These are phyloP conservation scores for Cenchrus fungigraminus DNA, from an alignment of 176 grass and related monocot genomes.

Conservation along the genomic window DNA sequence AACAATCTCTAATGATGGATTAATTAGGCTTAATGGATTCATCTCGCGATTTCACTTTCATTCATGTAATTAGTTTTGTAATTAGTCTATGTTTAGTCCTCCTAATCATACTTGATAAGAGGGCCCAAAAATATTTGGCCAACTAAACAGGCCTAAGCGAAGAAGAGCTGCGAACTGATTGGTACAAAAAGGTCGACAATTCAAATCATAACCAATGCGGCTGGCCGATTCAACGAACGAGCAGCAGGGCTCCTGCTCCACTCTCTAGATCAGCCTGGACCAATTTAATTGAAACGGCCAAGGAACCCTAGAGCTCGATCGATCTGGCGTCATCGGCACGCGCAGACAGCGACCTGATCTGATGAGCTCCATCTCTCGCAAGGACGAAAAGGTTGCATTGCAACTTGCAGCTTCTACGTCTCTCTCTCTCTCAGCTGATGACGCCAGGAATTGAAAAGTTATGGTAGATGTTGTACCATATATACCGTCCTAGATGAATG, in stretches of 20 bases:
- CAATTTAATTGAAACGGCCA: not conserved
- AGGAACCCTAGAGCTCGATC: not conserved
- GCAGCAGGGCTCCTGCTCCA: not conserved
- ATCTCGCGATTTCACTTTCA: too few species aligned
- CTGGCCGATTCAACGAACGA: conserved; percentile 14
- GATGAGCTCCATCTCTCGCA: not conserved
- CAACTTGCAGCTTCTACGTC: not conserved
- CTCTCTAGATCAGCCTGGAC: not conserved
- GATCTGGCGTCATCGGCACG: conserved; percentile 39
- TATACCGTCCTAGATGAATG: not conserved
- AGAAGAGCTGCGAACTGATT: not conserved
- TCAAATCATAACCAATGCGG: not conserved
- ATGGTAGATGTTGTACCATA: not conserved
- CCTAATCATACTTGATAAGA: too few species aligned
- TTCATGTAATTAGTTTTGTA: too few species aligned
- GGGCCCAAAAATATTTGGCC: too few species aligned
- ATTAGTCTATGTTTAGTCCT: too few species aligned
- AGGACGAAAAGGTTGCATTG: not conserved
- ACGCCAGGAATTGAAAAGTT: not conserved
- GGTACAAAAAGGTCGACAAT: not conserved
- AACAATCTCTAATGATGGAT: too few species aligned
- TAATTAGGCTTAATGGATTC: too few species aligned
- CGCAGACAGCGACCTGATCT: conserved; percentile 35
- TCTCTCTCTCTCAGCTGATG: not conserved
- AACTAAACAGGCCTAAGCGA: not conserved